Evolutionary conservation across 768 basidiomycete species (phyloP), one percentile per base, ranked within the genome.

Genomic region (Tricholoma flavovirens): DNA sequence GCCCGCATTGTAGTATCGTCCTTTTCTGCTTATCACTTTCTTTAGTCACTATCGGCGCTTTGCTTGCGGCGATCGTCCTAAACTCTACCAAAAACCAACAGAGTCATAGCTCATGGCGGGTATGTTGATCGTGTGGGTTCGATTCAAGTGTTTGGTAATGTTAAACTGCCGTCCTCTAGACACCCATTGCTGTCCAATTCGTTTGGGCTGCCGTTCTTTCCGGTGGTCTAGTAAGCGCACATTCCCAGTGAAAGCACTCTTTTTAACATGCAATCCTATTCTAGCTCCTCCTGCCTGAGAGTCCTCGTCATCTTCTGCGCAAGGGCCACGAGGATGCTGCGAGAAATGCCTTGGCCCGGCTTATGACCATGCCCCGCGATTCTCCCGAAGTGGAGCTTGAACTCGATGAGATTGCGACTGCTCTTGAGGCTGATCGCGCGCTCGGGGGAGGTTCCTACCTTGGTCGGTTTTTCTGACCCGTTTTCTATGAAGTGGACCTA

Each of bases 261-360:
- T n/a, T 15, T 8, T 2, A 26, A 1, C 3, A 5, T 54, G 53
- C 30, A 45, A 55, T 36, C 2, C 7, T 17, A 2, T 3, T 42
- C 21, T 46, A 63, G 58, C 22, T 62, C 42, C 33, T 57, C 49
- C 55, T 59, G 24, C 56, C 54, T 2, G 62, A 76, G 73, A 87
- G 87, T 32, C 90, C 90, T 19, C 87, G 90, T 65, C 94, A 79
- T 78, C 77, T 87, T 40, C 76, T 93, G 71, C 87, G 86, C 75
- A 78, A 79, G 30, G 85, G 83, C 40, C 72, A 74, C 43, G 76
- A 85, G 57, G 84, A 76, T 6, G 74, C 75, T 11, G 92, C 90
- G 22, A 75, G 76, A 46, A 61, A 67, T 5, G 66, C 87, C n/a
- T 75, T 94, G 52, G 69, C 77, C 22, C 85, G 86, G 54, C 83